phyloP scores from a whole-genome alignment of 768 basidiomycete genomes.

The Amanita rubescens region DNA sequence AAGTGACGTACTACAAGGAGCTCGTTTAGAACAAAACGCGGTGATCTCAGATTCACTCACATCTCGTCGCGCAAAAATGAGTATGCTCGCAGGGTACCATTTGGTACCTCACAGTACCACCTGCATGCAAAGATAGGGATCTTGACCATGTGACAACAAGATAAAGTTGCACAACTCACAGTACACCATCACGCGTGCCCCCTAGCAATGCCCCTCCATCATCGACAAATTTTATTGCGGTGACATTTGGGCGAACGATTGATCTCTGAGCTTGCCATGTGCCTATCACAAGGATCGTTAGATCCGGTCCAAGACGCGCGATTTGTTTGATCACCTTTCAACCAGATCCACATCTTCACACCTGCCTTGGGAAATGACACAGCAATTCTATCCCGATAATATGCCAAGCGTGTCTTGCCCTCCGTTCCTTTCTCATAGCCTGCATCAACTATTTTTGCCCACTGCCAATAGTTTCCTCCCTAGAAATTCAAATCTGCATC shows the following conservation, averaged over 20 bases:
- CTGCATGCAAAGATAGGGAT: constrained; percentile 24
- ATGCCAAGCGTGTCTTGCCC: constrained; percentile 46
- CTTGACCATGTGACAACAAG: background rate
- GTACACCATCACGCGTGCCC: constrained; percentile 60
- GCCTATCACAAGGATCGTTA: constrained; percentile 25
- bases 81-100: constrained; percentile 55
- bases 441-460: constrained; percentile 46
- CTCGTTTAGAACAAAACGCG: background rate
- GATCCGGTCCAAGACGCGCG: background rate
- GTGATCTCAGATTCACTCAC: constrained; percentile 28
- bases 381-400: constrained; percentile 49
- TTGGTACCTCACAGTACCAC: constrained; percentile 64
- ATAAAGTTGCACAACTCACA: constrained; percentile 33
- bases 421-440: constrained; percentile 29
- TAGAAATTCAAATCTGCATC: constrained; percentile 14
- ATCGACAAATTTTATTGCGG: constrained; percentile 54
- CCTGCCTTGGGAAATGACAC: constrained; percentile 52
- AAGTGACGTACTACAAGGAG: constrained; percentile 39
- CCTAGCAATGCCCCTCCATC: constrained; percentile 59
- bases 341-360: constrained; percentile 60
- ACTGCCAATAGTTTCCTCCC: constrained; percentile 48
- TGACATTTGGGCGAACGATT: constrained; percentile 58
- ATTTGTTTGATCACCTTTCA: constrained; percentile 35
- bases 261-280: constrained; percentile 60
- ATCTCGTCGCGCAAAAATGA: constrained; percentile 52